These are phyloP conservation scores for Aspergillus nomiae DNA, from an alignment of 2,329 filamentous ascomycete species.

Conservation along the genomic window DNA sequence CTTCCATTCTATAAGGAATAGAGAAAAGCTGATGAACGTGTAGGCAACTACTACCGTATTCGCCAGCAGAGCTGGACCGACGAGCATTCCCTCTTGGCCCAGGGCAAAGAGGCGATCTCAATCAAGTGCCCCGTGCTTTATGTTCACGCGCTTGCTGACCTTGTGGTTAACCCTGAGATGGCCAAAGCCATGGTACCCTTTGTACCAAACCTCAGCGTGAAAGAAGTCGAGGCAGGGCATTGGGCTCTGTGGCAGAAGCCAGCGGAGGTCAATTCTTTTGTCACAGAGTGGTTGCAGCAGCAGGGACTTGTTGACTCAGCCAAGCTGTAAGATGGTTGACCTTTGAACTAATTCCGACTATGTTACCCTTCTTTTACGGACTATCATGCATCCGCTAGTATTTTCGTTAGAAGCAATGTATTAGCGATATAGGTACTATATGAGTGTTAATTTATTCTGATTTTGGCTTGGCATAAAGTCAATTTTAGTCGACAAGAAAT, in stretches of 20 bases:
- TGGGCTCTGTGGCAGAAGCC: constrained; percentile 11
- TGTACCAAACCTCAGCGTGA: constrained; percentile 4
- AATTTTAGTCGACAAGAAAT: neutral
- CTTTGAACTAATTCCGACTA: neutral
- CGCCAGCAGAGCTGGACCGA: constrained; percentile 4
- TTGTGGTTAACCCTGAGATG: constrained; percentile 1
- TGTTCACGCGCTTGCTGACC: neutral
- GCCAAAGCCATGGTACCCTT: neutral
- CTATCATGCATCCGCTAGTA: neutral
- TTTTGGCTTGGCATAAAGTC: neutral
- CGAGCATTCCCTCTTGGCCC: neutral
- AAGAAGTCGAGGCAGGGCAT: constrained; percentile 6
- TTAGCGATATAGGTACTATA: neutral
- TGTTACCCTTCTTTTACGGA: neutral
- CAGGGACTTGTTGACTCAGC: neutral
- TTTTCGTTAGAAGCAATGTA: neutral
- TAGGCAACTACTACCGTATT: constrained; percentile 10
- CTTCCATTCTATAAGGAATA: neutral
- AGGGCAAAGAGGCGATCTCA: neutral
- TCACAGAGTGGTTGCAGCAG: constrained; percentile 10
- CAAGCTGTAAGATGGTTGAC: neutral
- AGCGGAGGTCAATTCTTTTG: constrained; percentile 3
- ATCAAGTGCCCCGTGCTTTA: constrained; percentile 6
- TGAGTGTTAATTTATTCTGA: neutral
- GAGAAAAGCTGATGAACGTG: neutral